phyloP scores from a whole-genome alignment of 2,329 filamentous ascomycete genomes.

The Fusarium chlamydosporum region DNA sequence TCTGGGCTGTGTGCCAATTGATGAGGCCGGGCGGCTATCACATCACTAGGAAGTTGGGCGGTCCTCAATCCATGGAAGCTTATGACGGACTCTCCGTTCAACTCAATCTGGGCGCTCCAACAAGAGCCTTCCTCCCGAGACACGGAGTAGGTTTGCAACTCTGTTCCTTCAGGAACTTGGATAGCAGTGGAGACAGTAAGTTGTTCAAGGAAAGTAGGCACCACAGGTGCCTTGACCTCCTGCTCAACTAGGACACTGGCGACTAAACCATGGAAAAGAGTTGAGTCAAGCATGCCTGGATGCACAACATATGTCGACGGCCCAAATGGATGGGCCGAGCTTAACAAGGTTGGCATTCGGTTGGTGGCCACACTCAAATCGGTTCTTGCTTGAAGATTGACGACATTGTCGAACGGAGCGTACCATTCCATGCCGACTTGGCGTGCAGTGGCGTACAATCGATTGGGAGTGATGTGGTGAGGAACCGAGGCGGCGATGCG shows the following conservation, averaged over 20 bases:
- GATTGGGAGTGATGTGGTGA: conserved; percentile 15
- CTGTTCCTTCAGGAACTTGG: neutral
- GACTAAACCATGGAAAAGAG: conserved; percentile 10
- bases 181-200: conserved; percentile 8
- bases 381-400: conserved; percentile 15
- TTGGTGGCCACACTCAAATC: conserved; percentile 7
- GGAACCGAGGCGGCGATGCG: conserved; percentile 11
- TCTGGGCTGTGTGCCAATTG: conserved; percentile 9
- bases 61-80: conserved; percentile 7
- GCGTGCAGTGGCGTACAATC: conserved; percentile 7
- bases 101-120: conserved; percentile 6
- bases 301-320: conserved; percentile 10
- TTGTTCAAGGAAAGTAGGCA: conserved; percentile 15
- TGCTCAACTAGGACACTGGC: conserved; percentile 9
- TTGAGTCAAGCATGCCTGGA: conserved; percentile 18
- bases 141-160: conserved; percentile 1
- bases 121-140: neutral
- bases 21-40: conserved; percentile 1
- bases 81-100: conserved; percentile 1
- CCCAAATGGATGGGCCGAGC: conserved; percentile 11
- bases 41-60: conserved; percentile 11
- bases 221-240: conserved; percentile 12
- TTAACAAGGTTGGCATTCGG: neutral
- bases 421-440: conserved; percentile 11
- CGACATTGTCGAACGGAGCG: conserved; percentile 6